Evolutionary conservation across 305 asterid genomes (phyloP), one percentile per base, ranked within the genome.

Genomic region (Petunia hybrid): DNA sequence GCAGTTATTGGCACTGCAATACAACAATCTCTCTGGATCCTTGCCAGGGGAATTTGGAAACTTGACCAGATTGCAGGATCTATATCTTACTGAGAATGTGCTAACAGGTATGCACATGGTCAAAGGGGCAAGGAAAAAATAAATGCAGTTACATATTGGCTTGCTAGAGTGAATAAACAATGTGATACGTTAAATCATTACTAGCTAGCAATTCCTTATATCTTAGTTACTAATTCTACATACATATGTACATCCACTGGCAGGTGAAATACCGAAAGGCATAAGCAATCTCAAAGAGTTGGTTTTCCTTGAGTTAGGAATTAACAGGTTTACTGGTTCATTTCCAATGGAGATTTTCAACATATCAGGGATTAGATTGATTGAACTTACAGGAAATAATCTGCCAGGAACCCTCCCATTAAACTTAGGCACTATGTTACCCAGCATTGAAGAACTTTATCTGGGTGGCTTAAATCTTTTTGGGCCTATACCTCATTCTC

Each of bases 201-300:
- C 13, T 61, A 61, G 38, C 31, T 1, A 22, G 31, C 31, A 22
- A 22, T 22, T 22, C 31, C 31, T 22, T 81, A 5, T 46, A 39
- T 7, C 16, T 81, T 55, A 8, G 61, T 6, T 7, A 8, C 8
- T 56, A 56, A 56, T 64, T 64, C 8, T 38, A 7, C 5, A 1
- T 64, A 5, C 16, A 36, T 64, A 14, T 55, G 31, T 22, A 56
- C 62, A 56, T 1, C 5, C 43, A 40, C 5, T 42, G 68, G 61
- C 38, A 31, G 82, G 85, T 42, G 62, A 55, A 55, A 82, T 82
- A 67, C 85, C 80, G 6, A 39, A 36, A 77, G 79, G 78, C 64
- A 67, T 59, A 8, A 68, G 76, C n/a, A 67, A 69, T 10, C 80
- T 82, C 39, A 56, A 16, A 39, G 22, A 68, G 6, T 13, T 70